Evolutionary conservation across 1,284 basidiomycete species (phyloP).

Genomic region (Cystobasidium pallidum): DNA sequence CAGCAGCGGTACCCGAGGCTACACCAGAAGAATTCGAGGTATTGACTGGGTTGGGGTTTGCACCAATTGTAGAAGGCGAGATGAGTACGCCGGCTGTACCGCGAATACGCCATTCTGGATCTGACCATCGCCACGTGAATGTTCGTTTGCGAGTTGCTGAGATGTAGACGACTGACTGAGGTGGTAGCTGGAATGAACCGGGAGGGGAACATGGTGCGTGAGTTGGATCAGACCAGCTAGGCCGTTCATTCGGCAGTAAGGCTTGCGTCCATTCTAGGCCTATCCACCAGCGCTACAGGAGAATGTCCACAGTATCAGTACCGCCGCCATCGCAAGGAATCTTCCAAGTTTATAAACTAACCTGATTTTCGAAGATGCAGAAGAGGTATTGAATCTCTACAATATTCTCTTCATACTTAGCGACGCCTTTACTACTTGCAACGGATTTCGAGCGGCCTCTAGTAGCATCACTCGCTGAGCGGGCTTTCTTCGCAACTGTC

Average conservation of each 20-base stretch:
- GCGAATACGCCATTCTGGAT: slow-evolving; percentile 58
- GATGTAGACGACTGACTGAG: slow-evolving; percentile 53
- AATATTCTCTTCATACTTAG: slow-evolving; percentile 19
- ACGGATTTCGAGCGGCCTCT: slow-evolving; percentile 21
- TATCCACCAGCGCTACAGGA: slow-evolving; percentile 53
- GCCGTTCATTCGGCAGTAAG: slow-evolving; percentile 53
- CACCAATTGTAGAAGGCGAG: slow-evolving; percentile 39
- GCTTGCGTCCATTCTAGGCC: slow-evolving; percentile 54
- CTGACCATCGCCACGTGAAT: slow-evolving; percentile 59
- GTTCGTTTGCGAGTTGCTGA: slow-evolving; percentile 54
- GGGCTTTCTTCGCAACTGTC: not conserved
- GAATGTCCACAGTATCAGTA: not conserved
- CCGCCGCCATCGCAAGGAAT: too few relatives aligned
- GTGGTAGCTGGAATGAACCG: slow-evolving; percentile 57
- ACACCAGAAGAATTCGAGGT: slow-evolving; percentile 11
- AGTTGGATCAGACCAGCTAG: slow-evolving; percentile 56
- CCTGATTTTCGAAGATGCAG: slow-evolving; percentile 52
- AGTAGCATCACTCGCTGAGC: not conserved
- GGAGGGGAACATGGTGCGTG: slow-evolving; percentile 58
- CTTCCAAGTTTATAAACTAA: not conserved
- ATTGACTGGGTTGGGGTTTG: slow-evolving; percentile 39
- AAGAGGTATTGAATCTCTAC: slow-evolving; percentile 52
- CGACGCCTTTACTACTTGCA: slow-evolving; percentile 6
- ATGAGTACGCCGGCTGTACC: slow-evolving; percentile 50
- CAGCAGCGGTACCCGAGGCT: slow-evolving; percentile 20